A percentile compares a stretch with the other conserved stretches of the same genome.
Conservation (phyloP, 106 monocot genomes). For the Dendrobium officinale region DNA sequence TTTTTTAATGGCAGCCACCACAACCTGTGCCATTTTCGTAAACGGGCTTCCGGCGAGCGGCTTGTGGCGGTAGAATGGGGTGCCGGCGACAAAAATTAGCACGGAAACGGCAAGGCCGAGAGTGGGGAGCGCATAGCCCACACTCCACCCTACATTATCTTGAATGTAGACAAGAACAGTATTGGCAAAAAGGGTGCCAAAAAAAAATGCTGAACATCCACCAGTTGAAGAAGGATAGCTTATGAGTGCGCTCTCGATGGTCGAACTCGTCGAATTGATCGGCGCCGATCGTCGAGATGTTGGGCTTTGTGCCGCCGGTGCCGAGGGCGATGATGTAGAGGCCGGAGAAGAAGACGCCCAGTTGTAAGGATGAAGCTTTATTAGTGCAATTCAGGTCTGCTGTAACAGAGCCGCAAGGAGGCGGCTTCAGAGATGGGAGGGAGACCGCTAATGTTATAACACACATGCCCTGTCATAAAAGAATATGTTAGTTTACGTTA, state of each 20-base stretch:
- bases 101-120: constrained; percentile 33
- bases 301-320: constrained; percentile 53
- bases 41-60: constrained; percentile 43
- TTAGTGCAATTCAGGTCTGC: background rate
- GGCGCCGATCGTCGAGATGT: constrained; percentile 55
- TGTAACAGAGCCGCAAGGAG: constrained; percentile 19
- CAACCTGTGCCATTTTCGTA: constrained; percentile 35
- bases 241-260: constrained; percentile 31
- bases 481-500: no score
- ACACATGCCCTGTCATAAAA: constrained; percentile 21
- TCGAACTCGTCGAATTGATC: constrained; percentile 60
- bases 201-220: constrained; percentile 58
- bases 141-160: constrained; percentile 40
- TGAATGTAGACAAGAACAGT: constrained; percentile 53
- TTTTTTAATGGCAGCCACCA: constrained; percentile 32
- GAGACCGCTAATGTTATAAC: constrained; percentile 36
- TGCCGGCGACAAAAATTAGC: constrained; percentile 34
- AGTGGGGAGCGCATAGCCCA: constrained; percentile 48
- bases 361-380: constrained; percentile 25
- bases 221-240: constrained; percentile 67
- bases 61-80: constrained; percentile 47
- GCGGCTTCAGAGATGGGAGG: constrained; percentile 37
- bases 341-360: constrained; percentile 32
- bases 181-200: constrained; percentile 51
- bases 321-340: constrained; percentile 52